Base-by-base conservation (phyloP, 1,139 yeast genomes). In the Schizosaccharomyces versatilis region DNA sequence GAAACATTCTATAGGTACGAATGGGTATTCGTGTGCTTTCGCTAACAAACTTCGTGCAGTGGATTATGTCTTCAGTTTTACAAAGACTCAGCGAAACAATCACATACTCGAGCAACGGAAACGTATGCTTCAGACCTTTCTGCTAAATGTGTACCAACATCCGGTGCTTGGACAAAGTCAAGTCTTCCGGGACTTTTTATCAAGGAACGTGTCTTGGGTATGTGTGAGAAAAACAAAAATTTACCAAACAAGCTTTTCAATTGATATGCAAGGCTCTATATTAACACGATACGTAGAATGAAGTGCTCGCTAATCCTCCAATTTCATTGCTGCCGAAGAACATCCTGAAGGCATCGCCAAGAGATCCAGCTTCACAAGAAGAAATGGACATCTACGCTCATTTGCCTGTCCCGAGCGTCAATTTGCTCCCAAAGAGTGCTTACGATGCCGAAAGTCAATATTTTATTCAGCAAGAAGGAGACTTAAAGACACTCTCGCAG, bases 191-290 rank as follows among this genome's bases (percentile, higher is more conserved):
- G 79, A 81, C 64, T 88, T 88, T 64, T 68, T 88, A 59, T 94
- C 86, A 64, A 94, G 96, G 6, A 81, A 81, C 60, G 78, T 84
- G 2, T 80, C 80, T 62, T 88, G 94, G 94, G 67, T 61, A 54
- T 24, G 61, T 41, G 12, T 24, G 14, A 24, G 14, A 6, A n/a
- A n/a, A n/a, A 15, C 41, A 15, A 40, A 2, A 40, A n/a, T n/a
- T 40, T 40, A 6, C 5, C 6, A 3, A n/a, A 3, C 6, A 15
- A 40, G 41, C 14, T 6, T n/a, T n/a, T 3, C 6, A n/a, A 40
- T n/a, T n/a, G 3, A 6, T 40, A 6, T 6, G 41, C 6, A n/a
- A 5, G 14, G 6, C 41, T 15, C 41, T n/a, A 15, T 40, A 6
- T 6, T 40, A 40, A 40, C 17, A 3, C 2, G 5, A n/a, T 2